Percentiles rank a stretch among this genome's conserved stretches.
phyloP scores from a whole-genome alignment of 2,329 filamentous ascomycete species.

The Verticillium tricorpus region DNA sequence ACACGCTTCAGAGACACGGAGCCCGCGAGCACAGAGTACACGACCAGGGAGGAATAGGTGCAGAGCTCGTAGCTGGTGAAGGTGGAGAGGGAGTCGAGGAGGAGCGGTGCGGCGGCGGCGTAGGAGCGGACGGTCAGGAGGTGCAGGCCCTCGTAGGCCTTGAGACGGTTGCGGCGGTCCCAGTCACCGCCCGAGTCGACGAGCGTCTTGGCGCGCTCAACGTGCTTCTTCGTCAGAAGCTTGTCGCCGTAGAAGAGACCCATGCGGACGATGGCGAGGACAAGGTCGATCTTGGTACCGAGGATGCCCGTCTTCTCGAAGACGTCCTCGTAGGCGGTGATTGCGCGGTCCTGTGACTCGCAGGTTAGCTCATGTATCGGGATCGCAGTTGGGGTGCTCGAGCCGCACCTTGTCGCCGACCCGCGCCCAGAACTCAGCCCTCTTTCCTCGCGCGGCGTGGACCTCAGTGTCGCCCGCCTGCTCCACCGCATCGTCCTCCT shows the following conservation, averaged over 20 bases:
- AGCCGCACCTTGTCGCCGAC: slow-evolving; percentile 84
- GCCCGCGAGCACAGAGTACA: slow-evolving; percentile 92
- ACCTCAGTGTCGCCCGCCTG: slow-evolving; percentile 96
- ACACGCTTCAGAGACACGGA: slow-evolving; percentile 93
- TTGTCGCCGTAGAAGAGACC: slow-evolving; percentile 96
- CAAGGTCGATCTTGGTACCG: slow-evolving; percentile 94
- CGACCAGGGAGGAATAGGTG: slow-evolving; percentile 89
- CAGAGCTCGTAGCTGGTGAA: slow-evolving; percentile 99
- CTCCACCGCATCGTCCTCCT: slow-evolving; percentile 91
- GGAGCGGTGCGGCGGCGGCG: slow-evolving; percentile 80
- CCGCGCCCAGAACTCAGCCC: slow-evolving; percentile 92
- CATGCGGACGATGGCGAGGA: slow-evolving; percentile 92
- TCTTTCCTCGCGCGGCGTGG: slow-evolving; percentile 85
- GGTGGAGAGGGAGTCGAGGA: slow-evolving; percentile 94
- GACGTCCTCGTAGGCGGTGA: slow-evolving; percentile 85
- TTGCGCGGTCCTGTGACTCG: slow-evolving; percentile 76
- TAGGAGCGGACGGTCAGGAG: slow-evolving; percentile 90
- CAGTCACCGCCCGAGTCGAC: slow-evolving; percentile 96
- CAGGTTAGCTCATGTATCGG: slow-evolving; percentile 9
- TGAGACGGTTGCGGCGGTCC: slow-evolving; percentile 96
- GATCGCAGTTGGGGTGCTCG: background rate
- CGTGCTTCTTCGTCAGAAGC: slow-evolving; percentile 84
- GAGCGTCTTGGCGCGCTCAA: slow-evolving; percentile 82
- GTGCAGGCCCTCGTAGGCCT: slow-evolving; percentile 96
- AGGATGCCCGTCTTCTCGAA: slow-evolving; percentile 97